phyloP scores from a whole-genome alignment of 2,329 filamentous ascomycete species.

The Verticillium dahliae region DNA sequence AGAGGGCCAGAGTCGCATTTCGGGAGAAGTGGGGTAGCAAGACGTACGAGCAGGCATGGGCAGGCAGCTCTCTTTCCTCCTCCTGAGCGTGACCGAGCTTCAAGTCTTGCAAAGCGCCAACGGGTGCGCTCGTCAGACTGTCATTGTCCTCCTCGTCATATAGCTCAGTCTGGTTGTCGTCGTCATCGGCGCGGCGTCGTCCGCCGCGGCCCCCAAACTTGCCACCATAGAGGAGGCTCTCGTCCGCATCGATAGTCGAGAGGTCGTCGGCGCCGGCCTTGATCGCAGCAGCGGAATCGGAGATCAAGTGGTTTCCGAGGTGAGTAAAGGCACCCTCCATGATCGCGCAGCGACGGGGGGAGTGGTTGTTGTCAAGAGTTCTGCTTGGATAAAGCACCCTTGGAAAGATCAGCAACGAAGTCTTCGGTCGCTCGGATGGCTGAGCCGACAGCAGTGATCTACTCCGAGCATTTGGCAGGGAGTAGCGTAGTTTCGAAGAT shows the following conservation, averaged over 20 bases:
- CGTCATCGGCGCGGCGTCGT: slow-evolving; percentile 72
- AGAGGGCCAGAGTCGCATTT: not conserved
- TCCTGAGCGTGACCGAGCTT: slow-evolving; percentile 50
- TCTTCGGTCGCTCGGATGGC: not conserved
- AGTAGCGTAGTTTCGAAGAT: not conserved
- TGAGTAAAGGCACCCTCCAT: slow-evolving; percentile 90
- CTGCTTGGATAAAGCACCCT: not conserved
- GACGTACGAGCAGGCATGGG: slow-evolving; percentile 92
- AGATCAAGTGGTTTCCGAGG: slow-evolving; percentile 79
- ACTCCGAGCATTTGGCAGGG: not conserved
- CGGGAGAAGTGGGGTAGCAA: slow-evolving; percentile 1
- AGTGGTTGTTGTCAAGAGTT: not conserved
- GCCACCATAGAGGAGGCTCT: slow-evolving; percentile 66
- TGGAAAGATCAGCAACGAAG: not conserved
- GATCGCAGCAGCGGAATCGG: slow-evolving; percentile 78
- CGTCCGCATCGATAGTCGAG: slow-evolving; percentile 67
- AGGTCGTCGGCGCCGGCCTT: slow-evolving; percentile 77
- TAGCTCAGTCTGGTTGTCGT: slow-evolving; percentile 80
- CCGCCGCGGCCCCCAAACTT: slow-evolving; percentile 55
- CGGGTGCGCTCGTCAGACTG: slow-evolving; percentile 71
- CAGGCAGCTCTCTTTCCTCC: slow-evolving; percentile 84
- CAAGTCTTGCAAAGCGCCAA: slow-evolving; percentile 66
- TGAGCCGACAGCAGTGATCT: too few relatives aligned
- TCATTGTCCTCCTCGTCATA: slow-evolving; percentile 77
- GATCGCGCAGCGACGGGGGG: slow-evolving; percentile 15